Base-by-base conservation (phyloP, 2,329 filamentous ascomycete species). In the Myotisia sp. region DNA sequence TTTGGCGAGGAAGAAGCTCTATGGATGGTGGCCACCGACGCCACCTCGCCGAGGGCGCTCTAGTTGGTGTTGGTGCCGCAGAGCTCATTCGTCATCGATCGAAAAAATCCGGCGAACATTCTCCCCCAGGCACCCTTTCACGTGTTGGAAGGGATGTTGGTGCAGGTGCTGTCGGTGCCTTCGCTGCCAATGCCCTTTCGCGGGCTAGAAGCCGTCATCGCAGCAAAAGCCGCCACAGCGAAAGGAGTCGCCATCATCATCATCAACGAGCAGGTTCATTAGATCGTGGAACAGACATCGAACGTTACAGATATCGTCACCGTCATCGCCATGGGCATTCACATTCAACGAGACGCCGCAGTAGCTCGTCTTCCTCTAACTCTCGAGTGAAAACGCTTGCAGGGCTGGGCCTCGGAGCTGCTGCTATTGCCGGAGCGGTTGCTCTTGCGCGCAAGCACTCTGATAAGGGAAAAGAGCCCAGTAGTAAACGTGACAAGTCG, bases 11-110 rank as follows among this genome's bases (percentile, higher is more conserved):
- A 23, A 53, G 56, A 29, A 58, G 62, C 45, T 65, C 58, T 7
- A 64, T 64, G 34, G 63, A 63, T 12, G 53, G 58, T 27, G 64
- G 71, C 41, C 67, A 67, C 43, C 55, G 55, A 33, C 68, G 69
- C 20, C 69, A 76, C 47, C 52, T 77, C 28, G 72, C 71, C n/a
- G 72, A 73, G 46, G 74, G 73, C 29, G 70, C 70, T 17, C 53
- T 75, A 34, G 69, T 68, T 26, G 74, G 72, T 29, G 58, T 71
- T 28, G 74, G 69, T 41, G 73, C 71, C 26, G 71, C 71, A 23
- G 70, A 74, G 43, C 55, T 77, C 22, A 44, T 76, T 12, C 63
- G 72, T 33, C 68, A 68, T 43, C 71, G 70, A 41, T 62, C 65
- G 31, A 73, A 69, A 54, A 62, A 60, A 28, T 28, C 33, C 2